Evolutionary conservation across 768 basidiomycete species (phyloP).

Genomic region (Gymnopilus junonius): DNA sequence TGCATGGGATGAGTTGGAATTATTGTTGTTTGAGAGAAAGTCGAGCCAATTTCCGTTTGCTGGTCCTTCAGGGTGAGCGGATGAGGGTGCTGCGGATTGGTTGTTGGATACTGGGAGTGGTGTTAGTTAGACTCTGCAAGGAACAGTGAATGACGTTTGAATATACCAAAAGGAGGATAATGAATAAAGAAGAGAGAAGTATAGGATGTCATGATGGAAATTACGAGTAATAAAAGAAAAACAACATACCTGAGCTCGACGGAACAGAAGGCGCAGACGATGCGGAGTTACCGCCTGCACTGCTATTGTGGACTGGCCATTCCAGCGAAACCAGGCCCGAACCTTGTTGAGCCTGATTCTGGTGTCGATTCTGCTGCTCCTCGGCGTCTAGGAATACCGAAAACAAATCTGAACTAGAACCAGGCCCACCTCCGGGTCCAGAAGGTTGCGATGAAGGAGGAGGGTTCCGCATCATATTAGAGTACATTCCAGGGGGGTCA

Average conservation of each 20-base stretch:
- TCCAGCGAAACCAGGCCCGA: constrained; percentile 30
- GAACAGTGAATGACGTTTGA: constrained; percentile 6
- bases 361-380: constrained; percentile 30
- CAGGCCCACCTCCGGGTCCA: constrained; percentile 21
- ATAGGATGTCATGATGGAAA: neutral
- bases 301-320: constrained; percentile 38
- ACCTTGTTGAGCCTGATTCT: constrained; percentile 16
- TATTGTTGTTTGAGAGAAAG: neutral
- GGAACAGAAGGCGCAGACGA: constrained; percentile 16
- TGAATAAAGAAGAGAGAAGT: neutral
- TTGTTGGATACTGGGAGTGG: constrained; percentile 18
- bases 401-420: constrained; percentile 19
- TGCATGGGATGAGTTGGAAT: neutral
- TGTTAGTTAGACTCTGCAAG: constrained; percentile 16
- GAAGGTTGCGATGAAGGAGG: constrained; percentile 11
- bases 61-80: constrained; percentile 16
- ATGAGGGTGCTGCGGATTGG: constrained; percentile 14
- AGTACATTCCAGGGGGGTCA: constrained; percentile 18
- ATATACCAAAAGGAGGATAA: neutral
- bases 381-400: constrained; percentile 34
- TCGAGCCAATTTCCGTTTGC: constrained; percentile 29
- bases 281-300: constrained; percentile 14
- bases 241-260: constrained; percentile 24
- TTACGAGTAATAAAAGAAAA: too few species aligned
- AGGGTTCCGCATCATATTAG: constrained; percentile 13